These are phyloP conservation scores for Candida vaughaniae DNA, from an alignment of 805 yeast species.

Conservation along the genomic window DNA sequence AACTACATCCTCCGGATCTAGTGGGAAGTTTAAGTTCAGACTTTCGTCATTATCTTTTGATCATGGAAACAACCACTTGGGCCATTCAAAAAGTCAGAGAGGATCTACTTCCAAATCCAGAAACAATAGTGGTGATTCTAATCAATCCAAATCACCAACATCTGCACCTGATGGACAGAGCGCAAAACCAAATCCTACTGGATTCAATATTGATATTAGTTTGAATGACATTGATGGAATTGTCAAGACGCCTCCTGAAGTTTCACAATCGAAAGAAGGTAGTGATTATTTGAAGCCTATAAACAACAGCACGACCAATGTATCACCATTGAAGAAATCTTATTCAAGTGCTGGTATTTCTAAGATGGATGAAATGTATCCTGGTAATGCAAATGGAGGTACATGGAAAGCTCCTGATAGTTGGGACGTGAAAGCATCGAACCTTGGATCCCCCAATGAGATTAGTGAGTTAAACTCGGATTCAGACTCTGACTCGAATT, in stretches of 20 bases:
- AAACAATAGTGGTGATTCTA: constrained; percentile 7
- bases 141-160: constrained; percentile 3
- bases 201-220: constrained; percentile 9
- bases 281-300: constrained; percentile 6
- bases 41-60: constrained; percentile 35
- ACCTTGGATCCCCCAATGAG: constrained; percentile 6
- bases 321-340: constrained; percentile 8
- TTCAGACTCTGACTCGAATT: constrained; percentile 7
- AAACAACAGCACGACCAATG: background rate
- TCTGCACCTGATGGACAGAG: background rate
- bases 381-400: constrained; percentile 1
- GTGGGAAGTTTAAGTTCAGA: constrained; percentile 33
- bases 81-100: background rate
- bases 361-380: background rate
- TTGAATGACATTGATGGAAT: constrained; percentile 12
- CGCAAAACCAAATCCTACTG: constrained; percentile 1
- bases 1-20: constrained; percentile 17
- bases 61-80: constrained; percentile 16
- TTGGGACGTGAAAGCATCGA: constrained; percentile 44
- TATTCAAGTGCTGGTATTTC: constrained; percentile 2
- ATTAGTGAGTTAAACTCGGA: constrained; percentile 3
- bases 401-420: constrained; percentile 50
- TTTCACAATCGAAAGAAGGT: background rate
- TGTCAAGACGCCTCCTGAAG: constrained; percentile 7
- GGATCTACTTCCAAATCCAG: constrained; percentile 5